phyloP scores from a whole-genome alignment of 495 filamentous ascomycete genomes.

The Penicillium flavigenum region DNA sequence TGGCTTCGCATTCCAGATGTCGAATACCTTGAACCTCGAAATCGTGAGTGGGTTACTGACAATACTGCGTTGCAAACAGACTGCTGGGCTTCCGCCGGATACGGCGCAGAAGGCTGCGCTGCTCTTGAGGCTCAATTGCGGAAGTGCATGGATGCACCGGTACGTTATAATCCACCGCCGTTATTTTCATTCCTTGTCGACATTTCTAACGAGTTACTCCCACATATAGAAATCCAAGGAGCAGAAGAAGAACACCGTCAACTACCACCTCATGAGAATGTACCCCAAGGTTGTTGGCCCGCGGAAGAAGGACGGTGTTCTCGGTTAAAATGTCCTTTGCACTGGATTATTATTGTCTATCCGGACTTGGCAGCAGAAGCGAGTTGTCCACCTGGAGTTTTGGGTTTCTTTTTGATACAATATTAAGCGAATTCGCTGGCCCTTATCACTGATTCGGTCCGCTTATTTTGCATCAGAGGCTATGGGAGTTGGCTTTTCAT shows the following conservation, averaged over 20 bases:
- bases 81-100: constrained; percentile 92
- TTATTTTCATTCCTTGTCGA: not conserved
- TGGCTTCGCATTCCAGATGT: not conserved
- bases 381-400: constrained; percentile 27
- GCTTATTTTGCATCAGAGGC: constrained; percentile 12
- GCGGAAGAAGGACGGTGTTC: constrained; percentile 63
- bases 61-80: constrained; percentile 48
- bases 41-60: constrained; percentile 4
- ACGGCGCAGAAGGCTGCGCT: constrained; percentile 70
- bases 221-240: constrained; percentile 57
- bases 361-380: constrained; percentile 10
- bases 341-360: constrained; percentile 1
- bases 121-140: constrained; percentile 77
- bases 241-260: constrained; percentile 82
- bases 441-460: not conserved
- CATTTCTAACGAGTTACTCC: constrained; percentile 17
- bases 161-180: constrained; percentile 31
- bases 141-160: constrained; percentile 89
- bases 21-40: not conserved
- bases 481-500: constrained; percentile 23
- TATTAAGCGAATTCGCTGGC: constrained; percentile 6
- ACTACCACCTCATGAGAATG: constrained; percentile 88
- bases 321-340: constrained; percentile 33
- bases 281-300: constrained; percentile 74
- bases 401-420: constrained; percentile 16